Base-by-base conservation (phyloP, 495 filamentous ascomycete species). In the Hypoxylon fragiforme region DNA sequence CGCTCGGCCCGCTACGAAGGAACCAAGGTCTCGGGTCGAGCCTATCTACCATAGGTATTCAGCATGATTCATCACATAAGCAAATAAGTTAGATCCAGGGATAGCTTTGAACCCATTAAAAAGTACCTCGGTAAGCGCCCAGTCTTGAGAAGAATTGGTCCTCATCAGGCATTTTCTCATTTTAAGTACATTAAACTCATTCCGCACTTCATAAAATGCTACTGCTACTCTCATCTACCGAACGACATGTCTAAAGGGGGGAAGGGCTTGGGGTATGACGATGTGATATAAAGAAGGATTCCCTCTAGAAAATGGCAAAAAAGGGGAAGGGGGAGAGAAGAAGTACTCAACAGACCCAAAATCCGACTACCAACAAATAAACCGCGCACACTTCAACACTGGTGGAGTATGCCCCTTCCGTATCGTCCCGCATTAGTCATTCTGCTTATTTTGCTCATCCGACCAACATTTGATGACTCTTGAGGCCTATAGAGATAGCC, bases 101-200 rank as follows among this genome's bases (percentile, higher is more conserved):
- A n/a, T n/a, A n/a, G n/a, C n/a, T n/a, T n/a, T n/a, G n/a, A n/a
- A n/a, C n/a, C n/a, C n/a, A n/a, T n/a, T n/a, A n/a, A n/a, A n/a
- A n/a, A n/a, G n/a, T n/a, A n/a, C n/a, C n/a, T n/a, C n/a, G n/a
- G n/a, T n/a, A n/a, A n/a, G n/a, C n/a, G n/a, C n/a, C n/a, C n/a
- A n/a, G n/a, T n/a, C n/a, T n/a, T n/a, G n/a, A n/a, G n/a, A n/a
- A n/a, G n/a, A n/a, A n/a, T n/a, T n/a, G n/a, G n/a, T n/a, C n/a
- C n/a, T n/a, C n/a, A 38, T 47, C 20, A 35, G 19, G 32, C 31
- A 43, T 47, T 47, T 61, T 55, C 52, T 61, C 57, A 52, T 50
- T 16, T 45, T 51, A 56, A 42, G 42, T 61, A 55, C 45, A 47
- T 55, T 60, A 52, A 57, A 41, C 15, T 32, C 47, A 56, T 61